A percentile compares a stretch with the other conserved stretches of the same genome.
These are phyloP conservation scores for Boletus sp. DNA, from an alignment of 768 basidiomycete genomes.

Conservation along the genomic window DNA sequence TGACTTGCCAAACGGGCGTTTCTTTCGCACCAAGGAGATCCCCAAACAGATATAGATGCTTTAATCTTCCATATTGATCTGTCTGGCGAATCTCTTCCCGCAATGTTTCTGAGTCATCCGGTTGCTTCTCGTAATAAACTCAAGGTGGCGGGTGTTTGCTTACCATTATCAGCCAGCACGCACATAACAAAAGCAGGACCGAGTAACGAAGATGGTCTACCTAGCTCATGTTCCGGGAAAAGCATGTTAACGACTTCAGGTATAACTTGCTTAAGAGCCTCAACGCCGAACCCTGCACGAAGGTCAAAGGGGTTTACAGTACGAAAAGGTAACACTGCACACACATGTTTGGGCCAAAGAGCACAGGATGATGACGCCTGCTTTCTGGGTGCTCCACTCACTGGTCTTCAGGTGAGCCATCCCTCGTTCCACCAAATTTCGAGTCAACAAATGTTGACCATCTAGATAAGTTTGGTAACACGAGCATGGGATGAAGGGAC, in stretches of 20 bases:
- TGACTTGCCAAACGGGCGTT: slow-evolving; percentile 10
- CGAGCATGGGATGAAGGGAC: not conserved
- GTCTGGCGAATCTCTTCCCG: slow-evolving; percentile 20
- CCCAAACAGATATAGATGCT: slow-evolving; percentile 18
- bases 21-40: slow-evolving; percentile 5
- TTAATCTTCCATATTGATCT: slow-evolving; percentile 12
- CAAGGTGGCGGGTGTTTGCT: not conserved
- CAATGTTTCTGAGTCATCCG: slow-evolving; percentile 10
- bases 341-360: slow-evolving; percentile 17
- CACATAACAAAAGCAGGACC: slow-evolving; percentile 17
- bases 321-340: not conserved
- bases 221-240: slow-evolving; percentile 2
- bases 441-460: slow-evolving; percentile 3
- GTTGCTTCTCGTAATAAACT: not conserved
- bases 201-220: slow-evolving; percentile 6
- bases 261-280: slow-evolving; percentile 7
- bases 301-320: not conserved
- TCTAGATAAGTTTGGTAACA: slow-evolving; percentile 1
- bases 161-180: slow-evolving; percentile 12
- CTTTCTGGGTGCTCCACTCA: slow-evolving; percentile 14
- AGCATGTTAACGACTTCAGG: slow-evolving; percentile 13
- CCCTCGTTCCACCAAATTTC: slow-evolving; percentile 13
- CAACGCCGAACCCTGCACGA: slow-evolving; percentile 11
- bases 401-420: slow-evolving; percentile 6
- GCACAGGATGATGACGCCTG: slow-evolving; percentile 16